A percentile compares a stretch with the other conserved stretches of the same genome.
Conservation (phyloP, 2,329 filamentous ascomycete species). For the Ceratocystis diversiconidia region DNA sequence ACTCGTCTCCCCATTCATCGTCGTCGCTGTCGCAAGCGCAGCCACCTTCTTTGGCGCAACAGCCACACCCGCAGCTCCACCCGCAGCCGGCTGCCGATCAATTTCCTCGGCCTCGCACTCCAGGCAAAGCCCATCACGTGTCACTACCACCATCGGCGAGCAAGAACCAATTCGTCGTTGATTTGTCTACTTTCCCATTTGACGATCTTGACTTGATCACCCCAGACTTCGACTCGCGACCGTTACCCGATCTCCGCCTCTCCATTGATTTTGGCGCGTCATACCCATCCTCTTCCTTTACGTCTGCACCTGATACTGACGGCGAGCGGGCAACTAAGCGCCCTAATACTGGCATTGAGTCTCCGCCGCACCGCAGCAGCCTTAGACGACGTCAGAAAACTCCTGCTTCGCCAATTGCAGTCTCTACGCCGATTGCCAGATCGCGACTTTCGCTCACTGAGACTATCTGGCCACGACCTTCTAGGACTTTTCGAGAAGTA, state of each 20-base stretch:
- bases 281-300: background rate
- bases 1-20: background rate
- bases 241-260: slow-evolving; percentile 1
- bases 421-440: slow-evolving; percentile 1
- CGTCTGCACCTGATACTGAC: slow-evolving; percentile 1
- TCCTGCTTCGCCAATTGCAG: background rate
- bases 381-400: background rate
- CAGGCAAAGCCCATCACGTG: slow-evolving; percentile 13
- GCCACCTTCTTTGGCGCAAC: background rate
- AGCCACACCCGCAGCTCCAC: background rate
- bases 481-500: slow-evolving; percentile 5
- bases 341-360: background rate
- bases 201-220: slow-evolving; percentile 11
- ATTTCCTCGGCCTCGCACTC: background rate
- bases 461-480: slow-evolving; percentile 14
- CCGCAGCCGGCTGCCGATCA: background rate
- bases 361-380: background rate
- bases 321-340: background rate
- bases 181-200: slow-evolving; percentile 14
- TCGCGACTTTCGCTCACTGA: slow-evolving; percentile 15
- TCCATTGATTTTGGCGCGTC: slow-evolving; percentile 7
- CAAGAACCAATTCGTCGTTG: slow-evolving; percentile 14
- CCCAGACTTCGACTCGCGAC: slow-evolving; percentile 9
- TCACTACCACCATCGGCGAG: slow-evolving; percentile 15
- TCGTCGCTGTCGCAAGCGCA: background rate